Evolutionary conservation across 352 stramenopile genomes (phyloP), one percentile per base, ranked within the genome.

Genomic region (Phytophthora lateralis): DNA sequence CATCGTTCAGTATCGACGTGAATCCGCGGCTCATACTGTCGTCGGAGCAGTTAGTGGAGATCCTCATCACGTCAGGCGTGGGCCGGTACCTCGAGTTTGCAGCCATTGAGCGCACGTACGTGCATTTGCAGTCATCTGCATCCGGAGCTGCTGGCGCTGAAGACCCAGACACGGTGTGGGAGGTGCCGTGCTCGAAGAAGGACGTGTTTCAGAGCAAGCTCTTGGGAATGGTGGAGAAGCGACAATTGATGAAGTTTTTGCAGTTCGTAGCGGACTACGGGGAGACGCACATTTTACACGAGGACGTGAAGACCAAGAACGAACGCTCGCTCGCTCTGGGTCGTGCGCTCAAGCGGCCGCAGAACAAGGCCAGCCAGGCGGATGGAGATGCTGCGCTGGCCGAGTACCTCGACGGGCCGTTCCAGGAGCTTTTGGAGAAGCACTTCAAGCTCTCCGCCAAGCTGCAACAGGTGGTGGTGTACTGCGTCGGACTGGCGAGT

Each of bases 191-290:
- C 70, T 95, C 84, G 4, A 97, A 97, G 71, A 89, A 89, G 38
- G 90, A 95, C 38, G 89, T 97, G 17, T 97, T 97, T 60, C 83
- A 89, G 38, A 93, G 85, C 54, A 91, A 90, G 47, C 53, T 96
- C 30, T 60, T 97, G n/a, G 66, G 68, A 7, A 87, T 94, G 76
- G 72, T 89, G 14, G 90, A 97, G 62, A 97, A 97, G 55, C 82
- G 90, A 2, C 76, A 88, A 61, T 60, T 97, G 53, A 97, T 97
- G 90, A 94, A 95, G 60, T 97, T 97, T 45, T 43, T 97, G 24
- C 89, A 96, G 69, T 96, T 94, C 46, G 85, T 90, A 21, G 88
- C 89, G 2, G 90, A 97, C 67, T 93, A 93, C 42, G 81, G 82
- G 5, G 82, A 90, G 64, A 89, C 77, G 20, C 69, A 86, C 48